Base-by-base conservation (phyloP, 768 basidiomycete species). In the Boletus rubescentipes region DNA sequence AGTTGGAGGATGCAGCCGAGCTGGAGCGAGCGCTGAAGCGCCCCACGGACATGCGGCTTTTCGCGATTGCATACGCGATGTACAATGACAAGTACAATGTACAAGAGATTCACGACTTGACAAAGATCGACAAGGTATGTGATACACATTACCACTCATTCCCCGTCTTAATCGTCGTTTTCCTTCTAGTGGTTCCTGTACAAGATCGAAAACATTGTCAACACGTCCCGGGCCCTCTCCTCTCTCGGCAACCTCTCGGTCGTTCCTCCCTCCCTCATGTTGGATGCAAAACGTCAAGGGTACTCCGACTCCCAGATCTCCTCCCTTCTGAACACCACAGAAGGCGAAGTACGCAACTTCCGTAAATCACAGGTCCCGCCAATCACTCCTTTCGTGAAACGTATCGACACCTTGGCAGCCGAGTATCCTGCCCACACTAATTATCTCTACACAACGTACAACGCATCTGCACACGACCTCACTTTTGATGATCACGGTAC, bases 361-460 rank as follows among this genome's bases (percentile, higher is more conserved):
- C 86, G 97, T 60, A 98, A 98, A 75, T 81, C 85, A 4, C 77
- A 91, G 60, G 84, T 87, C 39, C 62, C 66, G 1, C 66, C 62
- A 3, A 84, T 99, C 64, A 96, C 89, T 6, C 97, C 97, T 35
- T 98, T 94, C 73, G 97, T 99, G 70, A 99, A 99, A 75, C 91
- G 95, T 61, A 98, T 99, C 73, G 97, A 99, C 73, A 99, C 97
- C 12, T 84, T 99, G 54, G 97, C 97, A 29, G 97, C 97, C 55
- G 97, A 99, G 73, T 99, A 89, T 76, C 97, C 97, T 23, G 97
- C 97, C 1, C 88, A 95, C 72, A 99, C 97, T 60, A 98, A 98
- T 78, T 98, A 98, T 74, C 88, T 99, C 53, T 99, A 98, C 76
- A 98, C 96, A 18, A 98, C 97, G 18, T 99, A 98, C 79, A 98